phyloP scores from a whole-genome alignment of 1,139 yeast species.

The Pichia sp. region DNA sequence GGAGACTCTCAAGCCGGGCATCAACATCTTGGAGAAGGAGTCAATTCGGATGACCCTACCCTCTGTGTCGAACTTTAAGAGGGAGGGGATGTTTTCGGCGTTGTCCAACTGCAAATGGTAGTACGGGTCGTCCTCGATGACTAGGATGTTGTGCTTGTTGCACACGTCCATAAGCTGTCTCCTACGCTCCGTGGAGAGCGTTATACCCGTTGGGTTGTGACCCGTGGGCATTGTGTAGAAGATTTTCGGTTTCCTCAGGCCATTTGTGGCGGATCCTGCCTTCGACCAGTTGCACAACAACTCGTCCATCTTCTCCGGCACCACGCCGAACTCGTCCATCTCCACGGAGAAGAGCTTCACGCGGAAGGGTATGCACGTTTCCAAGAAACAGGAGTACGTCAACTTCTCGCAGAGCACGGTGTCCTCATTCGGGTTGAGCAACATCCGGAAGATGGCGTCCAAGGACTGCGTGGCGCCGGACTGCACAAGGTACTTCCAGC shows the following conservation, averaged over 20 bases:
- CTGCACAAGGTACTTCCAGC: constrained; percentile 53
- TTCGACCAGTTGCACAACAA: constrained; percentile 58
- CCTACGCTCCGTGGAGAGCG: constrained; percentile 45
- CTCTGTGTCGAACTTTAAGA: constrained; percentile 65
- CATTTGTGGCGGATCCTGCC: constrained; percentile 13
- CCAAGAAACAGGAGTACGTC: constrained; percentile 52
- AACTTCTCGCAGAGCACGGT: constrained; percentile 57
- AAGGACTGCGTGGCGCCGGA: constrained; percentile 70
- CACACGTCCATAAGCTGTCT: constrained; percentile 42
- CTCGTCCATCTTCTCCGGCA: constrained; percentile 43
- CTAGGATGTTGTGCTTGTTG: constrained; percentile 46
- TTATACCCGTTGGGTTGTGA: constrained; percentile 57
- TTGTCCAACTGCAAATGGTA: constrained; percentile 48
- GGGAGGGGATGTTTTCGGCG: constrained; percentile 51
- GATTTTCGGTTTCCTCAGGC: constrained; percentile 39
- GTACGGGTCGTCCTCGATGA: constrained; percentile 58
- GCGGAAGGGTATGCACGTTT: constrained; percentile 49
- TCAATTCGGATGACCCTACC: constrained; percentile 88
- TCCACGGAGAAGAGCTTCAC: constrained; percentile 44
- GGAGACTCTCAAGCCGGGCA: constrained; percentile 84
- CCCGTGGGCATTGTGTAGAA: constrained; percentile 55
- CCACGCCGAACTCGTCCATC: constrained; percentile 47
- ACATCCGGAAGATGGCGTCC: constrained; percentile 52
- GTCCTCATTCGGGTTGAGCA: constrained; percentile 49
- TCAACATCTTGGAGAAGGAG: constrained; percentile 85